Conservation (phyloP, 1,139 yeast genomes). For the Suzukiozyma palmioleophila region DNA sequence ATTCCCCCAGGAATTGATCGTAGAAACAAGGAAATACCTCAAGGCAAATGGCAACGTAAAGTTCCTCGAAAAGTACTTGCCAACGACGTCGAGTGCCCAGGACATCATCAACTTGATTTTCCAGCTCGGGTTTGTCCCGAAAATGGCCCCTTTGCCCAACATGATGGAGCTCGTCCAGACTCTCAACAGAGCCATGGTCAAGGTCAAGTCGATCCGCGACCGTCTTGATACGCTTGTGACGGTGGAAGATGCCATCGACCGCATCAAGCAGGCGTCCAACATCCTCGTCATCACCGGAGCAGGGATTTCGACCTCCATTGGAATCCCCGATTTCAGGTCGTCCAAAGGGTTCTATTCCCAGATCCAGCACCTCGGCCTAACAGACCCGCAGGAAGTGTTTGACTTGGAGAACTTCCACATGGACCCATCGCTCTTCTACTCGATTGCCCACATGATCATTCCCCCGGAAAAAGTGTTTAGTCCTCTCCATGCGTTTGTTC, state of each 20-base stretch:
- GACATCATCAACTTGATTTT: slow-evolving; percentile 48
- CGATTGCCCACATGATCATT: slow-evolving; percentile 78
- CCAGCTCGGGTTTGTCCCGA: slow-evolving; percentile 49
- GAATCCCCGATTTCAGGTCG: slow-evolving; percentile 92
- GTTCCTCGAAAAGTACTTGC: slow-evolving; percentile 57
- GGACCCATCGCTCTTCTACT: slow-evolving; percentile 78
- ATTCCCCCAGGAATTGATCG: slow-evolving; percentile 15
- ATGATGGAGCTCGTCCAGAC: slow-evolving; percentile 47
- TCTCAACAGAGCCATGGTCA: slow-evolving; percentile 57
- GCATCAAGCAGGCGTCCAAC: slow-evolving; percentile 26
- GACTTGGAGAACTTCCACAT: slow-evolving; percentile 66
- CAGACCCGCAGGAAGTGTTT: slow-evolving; percentile 91
- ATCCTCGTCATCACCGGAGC: slow-evolving; percentile 88
- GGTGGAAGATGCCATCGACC: slow-evolving; percentile 55
- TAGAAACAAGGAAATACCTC: slow-evolving; percentile 51
- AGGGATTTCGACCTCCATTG: slow-evolving; percentile 85
- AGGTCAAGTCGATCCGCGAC: slow-evolving; percentile 51
- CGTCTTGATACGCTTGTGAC: slow-evolving; percentile 50
- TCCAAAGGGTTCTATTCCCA: slow-evolving; percentile 77
- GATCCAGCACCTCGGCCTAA: slow-evolving; percentile 62
- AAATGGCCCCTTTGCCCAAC: slow-evolving; percentile 28
- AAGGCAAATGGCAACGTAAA: slow-evolving; percentile 57
- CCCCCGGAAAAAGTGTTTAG: slow-evolving; percentile 74
- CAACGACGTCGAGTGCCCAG: slow-evolving; percentile 52
- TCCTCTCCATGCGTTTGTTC: slow-evolving; percentile 81